Conservation (phyloP, 306 rosid species). For the Argentina anserina region DNA sequence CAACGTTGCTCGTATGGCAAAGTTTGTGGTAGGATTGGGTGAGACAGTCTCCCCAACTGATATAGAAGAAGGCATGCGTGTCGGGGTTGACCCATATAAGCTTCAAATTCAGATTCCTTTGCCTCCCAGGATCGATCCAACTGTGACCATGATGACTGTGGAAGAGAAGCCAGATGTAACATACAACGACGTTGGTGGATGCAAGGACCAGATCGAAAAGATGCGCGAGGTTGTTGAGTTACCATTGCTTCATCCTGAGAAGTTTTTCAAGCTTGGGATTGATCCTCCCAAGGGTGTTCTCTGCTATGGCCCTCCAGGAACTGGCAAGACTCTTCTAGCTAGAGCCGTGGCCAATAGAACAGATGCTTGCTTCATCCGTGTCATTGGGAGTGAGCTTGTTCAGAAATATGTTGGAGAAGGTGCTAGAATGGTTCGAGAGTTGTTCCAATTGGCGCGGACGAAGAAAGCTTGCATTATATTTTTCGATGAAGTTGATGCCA, state of each 20-base stretch:
- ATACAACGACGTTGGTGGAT: constrained; percentile 96
- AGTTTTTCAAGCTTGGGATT: constrained; percentile 92
- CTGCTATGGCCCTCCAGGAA: constrained; percentile 97
- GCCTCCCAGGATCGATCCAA: constrained; percentile 96
- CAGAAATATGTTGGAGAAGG: constrained; percentile 99
- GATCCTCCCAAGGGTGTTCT: constrained; percentile 99
- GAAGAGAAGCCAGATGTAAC: constrained; percentile 99
- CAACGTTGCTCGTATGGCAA: constrained; percentile 84
- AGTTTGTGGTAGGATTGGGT: constrained; percentile 98
- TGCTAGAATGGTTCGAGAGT: constrained; percentile 94
- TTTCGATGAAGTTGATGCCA: constrained; percentile 97
- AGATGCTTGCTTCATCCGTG: constrained; percentile 96
- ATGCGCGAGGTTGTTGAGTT: constrained; percentile 99
- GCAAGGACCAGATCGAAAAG: constrained; percentile 91
- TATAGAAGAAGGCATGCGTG: constrained; percentile 99
- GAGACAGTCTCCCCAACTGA: constrained; percentile 97
- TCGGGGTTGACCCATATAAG: constrained; percentile 87
- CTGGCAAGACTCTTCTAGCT: constrained; percentile 92
- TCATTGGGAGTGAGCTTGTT: constrained; percentile 96
- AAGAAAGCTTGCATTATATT: constrained; percentile 94
- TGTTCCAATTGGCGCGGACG: constrained; percentile 97
- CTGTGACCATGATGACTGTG: constrained; percentile 96
- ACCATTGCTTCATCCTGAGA: constrained; percentile 98
- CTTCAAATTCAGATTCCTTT: constrained; percentile 95
- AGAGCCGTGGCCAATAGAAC: constrained; percentile 98